These are phyloP conservation scores for Arthrobotrys musiformis DNA, from an alignment of 2,329 filamentous ascomycete genomes.

Conservation along the genomic window DNA sequence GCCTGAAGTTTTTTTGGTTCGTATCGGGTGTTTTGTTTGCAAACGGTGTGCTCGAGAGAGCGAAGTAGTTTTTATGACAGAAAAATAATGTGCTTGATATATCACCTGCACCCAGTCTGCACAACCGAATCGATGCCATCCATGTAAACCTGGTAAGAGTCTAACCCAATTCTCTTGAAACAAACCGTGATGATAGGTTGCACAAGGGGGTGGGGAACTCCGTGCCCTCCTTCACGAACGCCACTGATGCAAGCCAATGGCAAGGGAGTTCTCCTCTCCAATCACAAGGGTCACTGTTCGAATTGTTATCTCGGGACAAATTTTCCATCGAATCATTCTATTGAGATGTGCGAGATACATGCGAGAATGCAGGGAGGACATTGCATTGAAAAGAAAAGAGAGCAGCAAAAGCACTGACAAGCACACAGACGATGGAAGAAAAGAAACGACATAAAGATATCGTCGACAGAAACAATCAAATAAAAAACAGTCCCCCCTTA, in stretches of 20 bases:
- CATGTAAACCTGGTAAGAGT: no score
- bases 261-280: neutral
- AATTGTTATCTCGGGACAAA: neutral
- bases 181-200: neutral
- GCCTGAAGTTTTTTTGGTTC: constrained; percentile 43
- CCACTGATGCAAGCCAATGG: constrained; percentile 1
- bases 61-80: neutral
- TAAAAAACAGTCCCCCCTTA: constrained; percentile 25
- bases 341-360: constrained; percentile 51
- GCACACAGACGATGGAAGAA: constrained; percentile 26
- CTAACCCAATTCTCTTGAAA: neutral
- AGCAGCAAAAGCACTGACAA: constrained; percentile 8
- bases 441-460: constrained; percentile 18
- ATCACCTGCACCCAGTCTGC: constrained; percentile 1
- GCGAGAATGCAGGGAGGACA: constrained; percentile 38
- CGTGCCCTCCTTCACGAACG: neutral
- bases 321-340: constrained; percentile 53
- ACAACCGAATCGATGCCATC: neutral
- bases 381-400: constrained; percentile 10
- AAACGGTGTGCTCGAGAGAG: neutral
- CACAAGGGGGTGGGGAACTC: neutral
- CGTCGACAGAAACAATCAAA: constrained; percentile 11
- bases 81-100: neutral
- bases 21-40: neutral
- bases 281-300: neutral